A percentile compares a stretch with the other conserved stretches of the same genome.
These are phyloP conservation scores for Lichtheimia hyalospora DNA, from an alignment of 371 early-diverging fungal species.

Conservation along the genomic window DNA sequence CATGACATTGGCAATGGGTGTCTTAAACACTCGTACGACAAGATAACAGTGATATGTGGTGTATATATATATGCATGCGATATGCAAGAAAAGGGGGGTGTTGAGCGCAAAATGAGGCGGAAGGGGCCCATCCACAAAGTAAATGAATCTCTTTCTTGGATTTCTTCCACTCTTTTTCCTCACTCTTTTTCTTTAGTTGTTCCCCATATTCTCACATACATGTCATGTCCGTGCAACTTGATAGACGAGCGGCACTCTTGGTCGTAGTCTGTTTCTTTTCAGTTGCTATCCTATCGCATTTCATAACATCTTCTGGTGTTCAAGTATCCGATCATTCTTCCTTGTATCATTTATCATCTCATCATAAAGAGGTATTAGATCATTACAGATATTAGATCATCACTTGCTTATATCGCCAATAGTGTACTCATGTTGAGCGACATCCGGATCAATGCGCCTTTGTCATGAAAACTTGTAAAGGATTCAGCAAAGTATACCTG, in stretches of 20 bases:
- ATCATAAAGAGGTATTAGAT: slow-evolving; percentile 14
- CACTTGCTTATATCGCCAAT: background rate
- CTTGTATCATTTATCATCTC: slow-evolving; percentile 11
- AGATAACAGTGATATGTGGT: too few relatives aligned
- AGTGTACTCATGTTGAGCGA: slow-evolving; percentile 37
- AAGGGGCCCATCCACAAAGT: background rate
- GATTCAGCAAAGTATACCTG: slow-evolving; percentile 47
- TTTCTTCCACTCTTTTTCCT: slow-evolving; percentile 2
- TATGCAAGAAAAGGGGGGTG: background rate
- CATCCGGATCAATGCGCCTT: slow-evolving; percentile 40
- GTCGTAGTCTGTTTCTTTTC: slow-evolving; percentile 3
- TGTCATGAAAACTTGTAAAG: slow-evolving; percentile 34
- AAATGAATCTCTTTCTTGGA: background rate
- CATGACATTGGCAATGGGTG: too few relatives aligned
- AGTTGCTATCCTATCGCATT: background rate
- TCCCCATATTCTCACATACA: slow-evolving; percentile 3
- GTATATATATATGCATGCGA: background rate
- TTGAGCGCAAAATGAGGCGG: background rate
- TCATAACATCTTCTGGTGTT: background rate
- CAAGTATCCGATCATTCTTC: background rate
- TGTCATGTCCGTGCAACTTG: slow-evolving; percentile 5
- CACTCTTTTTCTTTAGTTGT: background rate
- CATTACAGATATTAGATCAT: background rate
- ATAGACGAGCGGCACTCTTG: slow-evolving; percentile 5
- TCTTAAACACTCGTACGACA: too few relatives aligned